phyloP scores from a whole-genome alignment of 441 rosid genomes.

The Croton setiger region DNA sequence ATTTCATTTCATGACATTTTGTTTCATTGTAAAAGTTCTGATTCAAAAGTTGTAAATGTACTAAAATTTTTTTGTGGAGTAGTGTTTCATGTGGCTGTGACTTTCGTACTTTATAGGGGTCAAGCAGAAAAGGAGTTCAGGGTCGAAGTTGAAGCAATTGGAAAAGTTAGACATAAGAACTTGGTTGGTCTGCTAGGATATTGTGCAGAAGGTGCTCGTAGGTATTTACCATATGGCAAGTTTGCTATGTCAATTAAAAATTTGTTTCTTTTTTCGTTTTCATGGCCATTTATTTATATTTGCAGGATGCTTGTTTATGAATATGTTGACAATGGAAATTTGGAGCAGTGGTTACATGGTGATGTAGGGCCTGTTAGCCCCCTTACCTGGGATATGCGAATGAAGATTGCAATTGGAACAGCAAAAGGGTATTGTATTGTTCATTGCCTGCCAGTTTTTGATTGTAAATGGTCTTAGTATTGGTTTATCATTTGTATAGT shows the following conservation, averaged over 20 bases:
- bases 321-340: constrained; percentile 84
- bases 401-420: constrained; percentile 88
- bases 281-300: constrained; percentile 5
- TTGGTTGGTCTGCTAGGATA: constrained; percentile 91
- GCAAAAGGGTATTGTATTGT: constrained; percentile 70
- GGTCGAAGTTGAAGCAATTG: constrained; percentile 95
- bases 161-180: constrained; percentile 93
- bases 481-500: background rate
- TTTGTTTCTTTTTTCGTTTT: background rate
- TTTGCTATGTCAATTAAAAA: background rate
- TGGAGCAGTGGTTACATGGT: constrained; percentile 98
- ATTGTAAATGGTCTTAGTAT: background rate
- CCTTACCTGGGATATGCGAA: constrained; percentile 82
- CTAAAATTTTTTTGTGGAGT: background rate
- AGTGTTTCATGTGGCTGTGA: constrained; percentile 9
- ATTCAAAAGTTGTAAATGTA: background rate
- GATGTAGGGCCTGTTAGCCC: constrained; percentile 87
- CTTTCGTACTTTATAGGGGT: constrained; percentile 48
- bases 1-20: background rate
- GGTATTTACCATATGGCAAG: constrained; percentile 33
- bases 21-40: background rate
- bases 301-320: constrained; percentile 94
- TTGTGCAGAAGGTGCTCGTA: constrained; percentile 80
- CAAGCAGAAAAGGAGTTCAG: constrained; percentile 96
- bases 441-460: background rate